Conservation (phyloP, 148 eudicot species). For the Rhododendron kiyosumense region DNA sequence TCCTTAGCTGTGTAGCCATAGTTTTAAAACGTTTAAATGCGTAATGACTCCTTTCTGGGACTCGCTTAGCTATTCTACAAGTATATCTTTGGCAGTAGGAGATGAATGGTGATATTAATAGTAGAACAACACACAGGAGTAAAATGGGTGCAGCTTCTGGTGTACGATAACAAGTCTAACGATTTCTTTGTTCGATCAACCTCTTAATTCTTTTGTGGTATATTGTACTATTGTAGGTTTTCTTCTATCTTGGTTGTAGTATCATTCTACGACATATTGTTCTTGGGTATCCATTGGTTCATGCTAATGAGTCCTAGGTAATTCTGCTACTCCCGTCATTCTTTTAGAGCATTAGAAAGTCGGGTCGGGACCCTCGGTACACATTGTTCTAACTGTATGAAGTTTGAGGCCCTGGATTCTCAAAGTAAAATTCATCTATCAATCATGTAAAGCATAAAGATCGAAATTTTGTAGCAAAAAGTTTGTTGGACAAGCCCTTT, state of each 20-base stretch:
- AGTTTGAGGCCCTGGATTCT: background rate
- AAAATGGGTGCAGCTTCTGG: background rate
- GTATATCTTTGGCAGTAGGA: background rate
- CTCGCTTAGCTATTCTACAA: background rate
- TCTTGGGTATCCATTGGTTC: background rate
- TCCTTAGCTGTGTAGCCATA: background rate
- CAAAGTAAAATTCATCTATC: background rate
- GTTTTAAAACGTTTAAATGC: background rate
- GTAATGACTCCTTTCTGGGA: background rate
- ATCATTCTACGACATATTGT: background rate
- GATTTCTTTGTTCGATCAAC: background rate
- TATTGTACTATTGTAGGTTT: background rate
- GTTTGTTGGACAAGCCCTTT: background rate
- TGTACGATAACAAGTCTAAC: background rate
- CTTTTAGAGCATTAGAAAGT: too few relatives aligned
- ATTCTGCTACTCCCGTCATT: background rate
- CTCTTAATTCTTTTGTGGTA: background rate
- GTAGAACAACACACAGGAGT: background rate
- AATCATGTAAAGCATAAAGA: background rate
- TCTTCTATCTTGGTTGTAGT: background rate
- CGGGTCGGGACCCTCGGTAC: background rate
- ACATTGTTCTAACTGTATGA: background rate
- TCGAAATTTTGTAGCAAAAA: background rate
- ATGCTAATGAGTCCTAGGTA: background rate
- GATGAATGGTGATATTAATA: background rate